Percentiles rank a stretch among this genome's conserved stretches.
Evolutionary conservation across 2,329 filamentous ascomycete species (phyloP).

Genomic region (Eutypa lata): DNA sequence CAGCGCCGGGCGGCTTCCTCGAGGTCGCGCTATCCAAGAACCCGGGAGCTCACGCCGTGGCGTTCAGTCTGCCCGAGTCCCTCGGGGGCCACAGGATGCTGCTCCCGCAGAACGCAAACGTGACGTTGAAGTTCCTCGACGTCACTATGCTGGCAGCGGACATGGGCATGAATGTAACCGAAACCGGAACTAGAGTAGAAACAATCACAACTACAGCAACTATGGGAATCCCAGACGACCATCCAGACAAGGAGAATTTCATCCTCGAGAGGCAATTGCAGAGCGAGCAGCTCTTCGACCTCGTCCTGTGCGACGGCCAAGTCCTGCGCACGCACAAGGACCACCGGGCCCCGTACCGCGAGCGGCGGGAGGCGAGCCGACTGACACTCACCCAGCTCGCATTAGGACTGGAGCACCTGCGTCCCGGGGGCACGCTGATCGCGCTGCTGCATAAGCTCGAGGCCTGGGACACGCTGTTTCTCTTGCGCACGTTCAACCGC

Average conservation of each 20-base stretch:
- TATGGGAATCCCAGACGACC: constrained; percentile 26
- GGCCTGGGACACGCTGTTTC: constrained; percentile 30
- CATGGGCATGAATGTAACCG: constrained; percentile 28
- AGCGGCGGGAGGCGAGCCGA: constrained; percentile 14
- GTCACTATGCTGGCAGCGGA: constrained; percentile 50
- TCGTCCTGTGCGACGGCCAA: constrained; percentile 32
- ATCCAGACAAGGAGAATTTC: constrained; percentile 30
- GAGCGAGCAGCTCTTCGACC: constrained; percentile 38
- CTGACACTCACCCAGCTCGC: constrained; percentile 18
- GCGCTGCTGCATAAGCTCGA: constrained; percentile 49
- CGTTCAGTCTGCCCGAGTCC: constrained; percentile 37
- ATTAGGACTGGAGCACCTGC: constrained; percentile 38
- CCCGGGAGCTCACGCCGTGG: constrained; percentile 28
- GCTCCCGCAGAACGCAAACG: constrained; percentile 13
- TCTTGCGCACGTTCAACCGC: constrained; percentile 37
- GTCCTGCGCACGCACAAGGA: constrained; percentile 21
- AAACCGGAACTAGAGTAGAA: too few relatives aligned
- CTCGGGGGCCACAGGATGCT: constrained; percentile 39
- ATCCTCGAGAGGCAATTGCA: constrained; percentile 23
- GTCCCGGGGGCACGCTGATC: constrained; percentile 46
- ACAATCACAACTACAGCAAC: too few relatives aligned
- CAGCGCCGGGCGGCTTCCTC: constrained; percentile 54
- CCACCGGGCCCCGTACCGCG: constrained; percentile 13
- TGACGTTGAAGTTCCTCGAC: constrained; percentile 35
- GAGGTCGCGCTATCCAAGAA: constrained; percentile 33